Conservation (phyloP, 75 land plant genomes). For the Pinus tabuliformis region DNA sequence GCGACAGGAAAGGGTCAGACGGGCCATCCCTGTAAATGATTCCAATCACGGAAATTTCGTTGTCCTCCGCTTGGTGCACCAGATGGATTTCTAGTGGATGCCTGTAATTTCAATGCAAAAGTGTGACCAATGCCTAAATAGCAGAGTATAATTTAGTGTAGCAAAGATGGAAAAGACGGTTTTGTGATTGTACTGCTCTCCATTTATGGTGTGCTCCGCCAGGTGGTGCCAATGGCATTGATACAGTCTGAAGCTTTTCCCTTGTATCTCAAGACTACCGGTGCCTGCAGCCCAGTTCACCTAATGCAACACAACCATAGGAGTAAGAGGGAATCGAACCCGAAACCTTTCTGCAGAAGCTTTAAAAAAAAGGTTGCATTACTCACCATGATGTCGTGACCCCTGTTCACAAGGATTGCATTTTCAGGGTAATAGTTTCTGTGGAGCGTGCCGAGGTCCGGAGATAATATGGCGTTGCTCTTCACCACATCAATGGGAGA, state of each 20-base stretch:
- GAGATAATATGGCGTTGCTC: background rate
- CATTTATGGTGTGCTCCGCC: slow-evolving; percentile 60
- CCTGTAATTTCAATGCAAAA: slow-evolving; percentile 7
- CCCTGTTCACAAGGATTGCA: too few species aligned
- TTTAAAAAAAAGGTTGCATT: too few species aligned
- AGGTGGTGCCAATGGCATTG: slow-evolving; percentile 71
- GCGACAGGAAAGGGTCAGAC: slow-evolving; percentile 20
- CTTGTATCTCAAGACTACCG: slow-evolving; percentile 26
- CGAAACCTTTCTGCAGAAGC: too few species aligned
- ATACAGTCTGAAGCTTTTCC: slow-evolving; percentile 22
- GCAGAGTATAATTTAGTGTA: too few species aligned
- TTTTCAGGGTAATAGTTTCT: too few species aligned
- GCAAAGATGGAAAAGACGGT: background rate
- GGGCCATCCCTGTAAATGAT: slow-evolving; percentile 25
- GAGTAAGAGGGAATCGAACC: too few species aligned
- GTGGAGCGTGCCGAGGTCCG: background rate
- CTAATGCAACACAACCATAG: slow-evolving; percentile 2
- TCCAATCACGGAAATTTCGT: slow-evolving; percentile 28
- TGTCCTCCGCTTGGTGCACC: slow-evolving; percentile 28
- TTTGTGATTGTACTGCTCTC: slow-evolving; percentile 17
- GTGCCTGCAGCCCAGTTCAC: slow-evolving; percentile 18
- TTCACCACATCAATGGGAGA: slow-evolving; percentile 35
- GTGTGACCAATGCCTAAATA: too few species aligned
- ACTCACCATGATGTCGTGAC: too few species aligned
- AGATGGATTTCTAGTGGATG: slow-evolving; percentile 36